These are phyloP conservation scores for Candida argentea DNA, from an alignment of 805 yeast genomes.

Conservation along the genomic window DNA sequence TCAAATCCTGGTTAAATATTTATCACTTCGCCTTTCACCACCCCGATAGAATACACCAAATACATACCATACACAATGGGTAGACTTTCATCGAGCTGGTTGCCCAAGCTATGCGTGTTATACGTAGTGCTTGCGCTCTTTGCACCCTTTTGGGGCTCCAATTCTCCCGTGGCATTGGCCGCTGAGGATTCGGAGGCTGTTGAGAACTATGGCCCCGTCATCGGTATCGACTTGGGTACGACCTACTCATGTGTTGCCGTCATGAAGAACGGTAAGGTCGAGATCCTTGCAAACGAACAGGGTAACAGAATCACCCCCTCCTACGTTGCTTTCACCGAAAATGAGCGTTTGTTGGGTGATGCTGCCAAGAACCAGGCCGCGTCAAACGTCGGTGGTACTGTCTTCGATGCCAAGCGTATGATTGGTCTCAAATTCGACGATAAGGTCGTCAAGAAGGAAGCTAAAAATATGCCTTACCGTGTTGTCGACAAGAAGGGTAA, in stretches of 20 bases:
- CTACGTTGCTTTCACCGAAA: constrained; percentile 87
- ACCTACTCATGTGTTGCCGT: constrained; percentile 96
- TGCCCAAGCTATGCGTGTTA: constrained; percentile 11
- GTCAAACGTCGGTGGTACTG: constrained; percentile 84
- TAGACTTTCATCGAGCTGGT: constrained; percentile 7
- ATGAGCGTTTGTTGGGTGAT: constrained; percentile 91
- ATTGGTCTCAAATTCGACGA: constrained; percentile 85
- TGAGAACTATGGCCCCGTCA: constrained; percentile 49
- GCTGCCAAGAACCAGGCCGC: constrained; percentile 98
- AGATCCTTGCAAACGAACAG: constrained; percentile 94
- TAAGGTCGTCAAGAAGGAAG: constrained; percentile 73
- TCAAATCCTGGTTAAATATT: no score
- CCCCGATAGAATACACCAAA: no score
- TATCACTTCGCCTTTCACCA: no score
- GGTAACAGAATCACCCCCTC: constrained; percentile 98
- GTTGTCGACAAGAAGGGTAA: constrained; percentile 64
- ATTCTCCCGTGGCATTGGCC: constrained; percentile 11
- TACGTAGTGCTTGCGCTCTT: constrained; percentile 26
- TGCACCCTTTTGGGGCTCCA: constrained; percentile 25
- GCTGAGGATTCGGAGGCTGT: constrained; percentile 13
- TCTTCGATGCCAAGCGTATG: constrained; percentile 85
- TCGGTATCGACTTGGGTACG: constrained; percentile 96
- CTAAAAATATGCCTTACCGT: constrained; percentile 82
- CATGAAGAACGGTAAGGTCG: constrained; percentile 85
- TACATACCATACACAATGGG: background rate